Evolutionary conservation across 768 basidiomycete species (phyloP), one percentile per base, ranked within the genome.

Genomic region (Mycena leptocephala): DNA sequence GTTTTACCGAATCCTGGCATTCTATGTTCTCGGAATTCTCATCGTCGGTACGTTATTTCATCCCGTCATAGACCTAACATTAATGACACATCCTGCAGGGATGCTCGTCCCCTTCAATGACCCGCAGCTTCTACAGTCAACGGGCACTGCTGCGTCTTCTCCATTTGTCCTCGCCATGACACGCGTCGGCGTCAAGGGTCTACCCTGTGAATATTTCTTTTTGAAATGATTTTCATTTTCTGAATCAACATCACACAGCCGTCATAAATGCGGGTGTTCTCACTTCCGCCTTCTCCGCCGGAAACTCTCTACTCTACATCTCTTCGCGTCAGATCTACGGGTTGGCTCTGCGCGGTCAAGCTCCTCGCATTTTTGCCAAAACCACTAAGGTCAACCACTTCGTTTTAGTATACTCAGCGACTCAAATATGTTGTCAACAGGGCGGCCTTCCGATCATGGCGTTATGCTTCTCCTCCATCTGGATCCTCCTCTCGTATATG

Each of bases 111-210:
- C 93, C 2, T 92, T 88, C 59, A 86, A 90, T 79, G 92, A 95
- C 80, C 82, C 85, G 0, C 75, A 76, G 58, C 82, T 85, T 33
- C 77, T 79, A 30, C 70, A 74, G 35, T 64, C 79, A n/a, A 79
- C 82, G 62, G 79, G 80, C 5, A 82, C 87, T 26, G 92, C 87
- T n/a, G 92, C 89, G 1, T 85, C 91, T 48, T 94, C 93, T 39
- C 95, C 95, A 0, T 95, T 95, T 82, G 94, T 95, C 48, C 90
- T 95, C 70, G 94, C 93, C 32, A 91, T 95, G 78, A 86, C 83
- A 48, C 85, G 88, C 26, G 90, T 91, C 6, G 92, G 93, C 11
- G 90, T 93, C 82, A 91, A 90, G 82, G 91, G 37, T 26, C 43
- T 76, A 8, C 75, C 75, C 0, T 61, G 75, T 85, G n/a, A 77